Percentiles rank a stretch among this genome's conserved stretches.
These are phyloP conservation scores for Lipomyces sp. DNA, from an alignment of 805 yeast genomes.

Conservation along the genomic window DNA sequence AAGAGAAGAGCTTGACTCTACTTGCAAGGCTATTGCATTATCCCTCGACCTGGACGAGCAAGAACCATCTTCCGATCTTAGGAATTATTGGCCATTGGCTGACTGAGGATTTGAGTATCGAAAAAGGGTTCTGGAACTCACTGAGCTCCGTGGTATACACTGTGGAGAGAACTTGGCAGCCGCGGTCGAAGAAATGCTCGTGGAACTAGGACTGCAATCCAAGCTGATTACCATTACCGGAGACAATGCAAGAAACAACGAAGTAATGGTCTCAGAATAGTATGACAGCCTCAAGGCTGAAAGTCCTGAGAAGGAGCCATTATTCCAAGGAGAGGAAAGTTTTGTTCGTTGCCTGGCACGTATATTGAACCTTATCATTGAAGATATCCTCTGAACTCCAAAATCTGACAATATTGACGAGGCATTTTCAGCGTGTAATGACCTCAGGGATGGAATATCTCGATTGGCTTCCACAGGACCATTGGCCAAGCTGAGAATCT, in stretches of 20 bases:
- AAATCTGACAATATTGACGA: constrained; percentile 9
- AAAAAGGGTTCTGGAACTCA: neutral
- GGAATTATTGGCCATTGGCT: too few species aligned
- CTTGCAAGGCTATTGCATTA: too few species aligned
- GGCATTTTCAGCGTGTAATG: constrained; percentile 7
- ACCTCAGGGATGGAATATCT: constrained; percentile 4
- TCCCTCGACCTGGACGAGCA: too few species aligned
- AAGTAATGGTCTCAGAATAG: constrained; percentile 6
- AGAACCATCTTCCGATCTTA: too few species aligned
- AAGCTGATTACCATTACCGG: constrained; percentile 12
- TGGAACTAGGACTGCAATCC: constrained; percentile 1
- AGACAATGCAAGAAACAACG: constrained; percentile 10
- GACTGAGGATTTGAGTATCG: too few species aligned
- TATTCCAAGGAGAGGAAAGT: constrained; percentile 5
- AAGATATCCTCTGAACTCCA: neutral
- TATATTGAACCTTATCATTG: constrained; percentile 3
- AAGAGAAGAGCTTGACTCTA: too few species aligned
- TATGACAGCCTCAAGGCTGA: constrained; percentile 4
- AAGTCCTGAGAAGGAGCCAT: constrained; percentile 1
- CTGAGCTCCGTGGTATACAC: neutral
- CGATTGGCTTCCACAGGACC: constrained; percentile 4
- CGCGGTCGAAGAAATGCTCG: constrained; percentile 2
- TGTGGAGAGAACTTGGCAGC: too few species aligned
- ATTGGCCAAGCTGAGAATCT: constrained; percentile 6
- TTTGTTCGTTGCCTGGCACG: constrained; percentile 7